Evolutionary conservation across 257 asterid species (phyloP).

Genomic region (Solanum raphanifolium): DNA sequence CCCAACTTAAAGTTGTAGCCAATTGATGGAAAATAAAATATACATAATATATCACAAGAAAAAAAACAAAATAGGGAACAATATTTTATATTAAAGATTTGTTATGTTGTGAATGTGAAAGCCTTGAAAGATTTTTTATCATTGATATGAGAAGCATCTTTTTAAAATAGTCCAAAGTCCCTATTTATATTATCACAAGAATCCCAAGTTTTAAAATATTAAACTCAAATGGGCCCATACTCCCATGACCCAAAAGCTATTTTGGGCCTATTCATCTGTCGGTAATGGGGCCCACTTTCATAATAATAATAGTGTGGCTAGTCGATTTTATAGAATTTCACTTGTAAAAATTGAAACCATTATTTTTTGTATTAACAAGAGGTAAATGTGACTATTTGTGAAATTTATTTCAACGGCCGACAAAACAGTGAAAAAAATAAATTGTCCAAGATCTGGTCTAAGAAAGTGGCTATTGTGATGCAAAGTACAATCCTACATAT

Average conservation of each 20-base stretch:
- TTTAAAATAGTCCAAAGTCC: neutral
- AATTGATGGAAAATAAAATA: neutral
- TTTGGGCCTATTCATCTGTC: constrained; percentile 15
- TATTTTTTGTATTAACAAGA: neutral
- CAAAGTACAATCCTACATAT: neutral
- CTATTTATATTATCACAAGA: neutral
- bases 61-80: neutral
- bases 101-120: neutral
- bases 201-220: neutral
- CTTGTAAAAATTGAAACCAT: neutral
- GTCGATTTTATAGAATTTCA: neutral
- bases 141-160: neutral
- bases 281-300: constrained; percentile 6
- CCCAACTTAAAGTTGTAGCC: neutral
- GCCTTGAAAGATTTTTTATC: neutral
- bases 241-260: neutral
- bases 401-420: neutral
- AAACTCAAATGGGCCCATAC: neutral
- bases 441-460: neutral
- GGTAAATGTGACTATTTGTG: neutral
- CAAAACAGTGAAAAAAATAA: neutral
- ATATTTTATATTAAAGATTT: neutral
- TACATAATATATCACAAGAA: neutral
- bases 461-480: neutral
- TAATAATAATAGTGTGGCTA: neutral